Base-by-base conservation (phyloP, 495 filamentous ascomycete genomes). In the Aspergillus steynii region DNA sequence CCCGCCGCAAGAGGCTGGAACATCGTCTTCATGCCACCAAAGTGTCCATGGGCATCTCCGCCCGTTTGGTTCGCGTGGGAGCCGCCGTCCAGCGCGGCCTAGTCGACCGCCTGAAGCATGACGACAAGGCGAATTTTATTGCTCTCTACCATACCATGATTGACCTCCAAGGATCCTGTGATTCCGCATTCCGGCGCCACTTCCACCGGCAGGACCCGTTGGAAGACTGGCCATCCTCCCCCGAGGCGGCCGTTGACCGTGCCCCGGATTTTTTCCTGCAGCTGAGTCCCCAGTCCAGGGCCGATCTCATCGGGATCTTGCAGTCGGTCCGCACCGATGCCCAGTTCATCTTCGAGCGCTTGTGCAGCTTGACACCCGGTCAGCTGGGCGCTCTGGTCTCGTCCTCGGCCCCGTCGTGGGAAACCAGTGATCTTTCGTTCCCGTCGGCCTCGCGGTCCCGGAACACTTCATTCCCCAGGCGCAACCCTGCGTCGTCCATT, bases 61-160 rank as follows among this genome's bases (percentile, higher is more conserved):
- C 91, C 62, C 89, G 93, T 56, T 81, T 96, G 70, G 83, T 88
- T 73, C 86, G 90, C 60, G 88, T 88, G 61, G 89, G 90, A 56
- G 87, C 90, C 65, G 85, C 90, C 49, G 86, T 90, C 55, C 88
- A 95, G 74, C 84, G 89, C 20, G 91, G 89, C 63, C 79, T 99
- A 68, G 90, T 95, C 64, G 93, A 99, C 68, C 85, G 86, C 69
- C 92, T 96, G 74, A 90, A 89, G 65, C 87, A 89, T 52, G 93
- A 96, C 71, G 92, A 97, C 74, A 96, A 95, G 78, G 86, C 87
- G 67, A 88, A 82, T 65, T 99, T 99, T 77, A 89, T 89, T 56
- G 85, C 84, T 68, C 79, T 97, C 51, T 96, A 93, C 73, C 90
- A 94, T 80, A 89, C 91, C 53, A 82, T 96, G 61, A 88, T 92